Base-by-base conservation (phyloP, 208 protist species). In the Trichomonas vaginalis region DNA sequence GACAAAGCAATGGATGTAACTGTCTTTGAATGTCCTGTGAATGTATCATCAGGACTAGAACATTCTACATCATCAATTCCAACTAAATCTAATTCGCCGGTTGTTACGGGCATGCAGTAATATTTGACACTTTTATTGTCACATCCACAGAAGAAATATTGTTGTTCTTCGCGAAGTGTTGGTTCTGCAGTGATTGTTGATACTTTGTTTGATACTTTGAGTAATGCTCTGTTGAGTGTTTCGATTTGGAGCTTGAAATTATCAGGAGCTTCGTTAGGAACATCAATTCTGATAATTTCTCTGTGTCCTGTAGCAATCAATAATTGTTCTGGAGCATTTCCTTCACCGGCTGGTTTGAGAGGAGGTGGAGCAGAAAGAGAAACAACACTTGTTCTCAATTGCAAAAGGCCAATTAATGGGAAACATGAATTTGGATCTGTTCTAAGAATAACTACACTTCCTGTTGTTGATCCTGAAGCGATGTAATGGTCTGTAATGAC, bases 61-160 rank as follows among this genome's bases (percentile, higher is more conserved):
- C 45, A 39, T 32, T 92, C 86, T 35, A 51, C 40, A 56, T 92
- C 86, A 92, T 92, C 45, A 92, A 92, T 27, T 2, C 86, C 86
- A 51, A 92, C 86, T 39, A 92, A 48, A 51, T 92, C 86, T 15
- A 92, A 32, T 27, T 92, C 86, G 15, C 45, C 45, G 0, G 86
- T 51, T 35, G 86, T 92, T 15, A 92, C 46, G 48, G 86, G 86
- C 86, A 92, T 92, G 45, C 86, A 92, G 37, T 92, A 92, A 47
- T 92, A 92, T 39, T 92, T 92, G 0, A 92, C 86, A n/a, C 40
- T 51, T 47, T 92, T 92, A 51, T 92, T 45, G 51, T 92, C 86
- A 39, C 86, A 92, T 35, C n/a, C 37, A 32, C 86, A 92, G 45
- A 48, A 92, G n/a, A 92, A 92, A 32, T 92, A 92, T 51, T 92